Evolutionary conservation across 768 basidiomycete species (phyloP).

Genomic region (Lactarius tabidus): DNA sequence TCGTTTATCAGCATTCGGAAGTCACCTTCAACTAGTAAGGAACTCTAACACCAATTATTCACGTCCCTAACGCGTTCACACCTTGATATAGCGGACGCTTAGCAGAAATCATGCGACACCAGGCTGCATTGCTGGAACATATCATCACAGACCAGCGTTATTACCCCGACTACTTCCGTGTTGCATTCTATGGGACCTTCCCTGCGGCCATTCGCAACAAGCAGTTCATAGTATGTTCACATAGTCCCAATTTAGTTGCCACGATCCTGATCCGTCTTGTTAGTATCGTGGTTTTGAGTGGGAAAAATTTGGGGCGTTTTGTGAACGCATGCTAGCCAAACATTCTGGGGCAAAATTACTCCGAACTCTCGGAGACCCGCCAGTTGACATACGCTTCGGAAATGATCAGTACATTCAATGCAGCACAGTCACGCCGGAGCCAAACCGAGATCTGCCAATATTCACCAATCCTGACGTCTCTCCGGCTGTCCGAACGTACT

Average conservation of each 20-base stretch:
- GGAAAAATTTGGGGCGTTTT: slow-evolving; percentile 89
- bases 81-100: slow-evolving; percentile 55
- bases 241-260: neutral
- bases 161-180: slow-evolving; percentile 90
- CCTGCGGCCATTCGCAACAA: slow-evolving; percentile 81
- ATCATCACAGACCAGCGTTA: slow-evolving; percentile 81
- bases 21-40: slow-evolving; percentile 89
- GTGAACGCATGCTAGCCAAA: slow-evolving; percentile 88
- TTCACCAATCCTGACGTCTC: slow-evolving; percentile 86
- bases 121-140: slow-evolving; percentile 83
- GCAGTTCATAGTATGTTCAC: slow-evolving; percentile 78
- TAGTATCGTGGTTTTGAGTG: slow-evolving; percentile 93
- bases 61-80: slow-evolving; percentile 16
- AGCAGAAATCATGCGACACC: slow-evolving; percentile 80
- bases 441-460: slow-evolving; percentile 68
- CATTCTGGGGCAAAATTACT: slow-evolving; percentile 81
- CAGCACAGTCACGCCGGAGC: slow-evolving; percentile 79
- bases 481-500: slow-evolving; percentile 73
- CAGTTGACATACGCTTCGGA: slow-evolving; percentile 75
- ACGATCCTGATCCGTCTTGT: slow-evolving; percentile 7
- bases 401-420: slow-evolving; percentile 86
- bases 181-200: slow-evolving; percentile 91
- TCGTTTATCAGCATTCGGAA: slow-evolving; percentile 82
- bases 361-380: slow-evolving; percentile 68
- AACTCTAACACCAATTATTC: neutral